Base-by-base conservation (phyloP, 2,329 filamentous ascomycete genomes). In the Monilinia fructicola region DNA sequence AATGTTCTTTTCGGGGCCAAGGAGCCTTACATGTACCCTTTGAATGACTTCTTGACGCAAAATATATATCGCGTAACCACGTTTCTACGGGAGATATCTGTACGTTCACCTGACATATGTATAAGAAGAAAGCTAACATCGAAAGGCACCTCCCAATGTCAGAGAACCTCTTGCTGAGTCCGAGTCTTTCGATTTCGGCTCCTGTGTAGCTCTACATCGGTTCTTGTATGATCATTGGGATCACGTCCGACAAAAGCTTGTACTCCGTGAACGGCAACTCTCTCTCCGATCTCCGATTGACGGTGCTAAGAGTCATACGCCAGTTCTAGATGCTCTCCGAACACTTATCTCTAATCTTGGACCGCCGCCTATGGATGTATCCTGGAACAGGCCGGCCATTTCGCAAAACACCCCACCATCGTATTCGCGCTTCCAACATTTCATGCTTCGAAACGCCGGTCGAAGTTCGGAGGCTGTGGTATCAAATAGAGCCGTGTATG, bases 181-280 rank as follows among this genome's bases (percentile, higher is more conserved):
- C 4, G 84, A 88, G 67, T 83, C 84, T 1, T 88, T 88, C 68
- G 88, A 90, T 74, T 90, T 90, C 73, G 87, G 88, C 42, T 89
- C 87, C n/a, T 89, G 87, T 68, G 87, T 90, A 28, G 84, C 87
- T 2, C 78, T 90, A 18, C 88, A 90, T 76, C 81, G 87, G 52
- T 90, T 90, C 71, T 77, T 90, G 14, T 90, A 90, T 72, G 88
- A 90, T 68, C 86, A 90, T 69, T 90, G 87, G 87, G 88, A 90
- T 69, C 86, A 88, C 69, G 84, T 90, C 23, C 81, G 86, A 56
- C 87, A 90, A 71, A 86, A 85, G 52, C 81, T 90, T 23, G 81
- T 86, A 42, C 82, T 85, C 11, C 82, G 84, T 67, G 86, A 89
- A 72, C 81, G 84, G 61, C 81, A 83, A 72, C 85, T 85, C 18